Evolutionary conservation across 345 rosid genomes (phyloP).

Genomic region (Bruguiera gymnorhiza): DNA sequence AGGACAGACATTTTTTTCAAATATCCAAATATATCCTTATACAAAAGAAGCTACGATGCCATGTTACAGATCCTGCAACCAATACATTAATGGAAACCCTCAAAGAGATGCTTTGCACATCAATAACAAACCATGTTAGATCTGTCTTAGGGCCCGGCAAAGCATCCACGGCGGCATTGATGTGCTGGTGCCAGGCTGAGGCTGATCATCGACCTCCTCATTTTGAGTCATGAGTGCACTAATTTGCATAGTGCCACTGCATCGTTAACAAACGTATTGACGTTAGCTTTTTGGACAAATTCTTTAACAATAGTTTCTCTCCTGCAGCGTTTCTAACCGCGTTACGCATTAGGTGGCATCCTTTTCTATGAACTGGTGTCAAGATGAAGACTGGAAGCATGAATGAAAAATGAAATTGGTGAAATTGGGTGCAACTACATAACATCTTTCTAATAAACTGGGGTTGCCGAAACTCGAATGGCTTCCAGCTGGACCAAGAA

Average conservation of each 20-base stretch:
- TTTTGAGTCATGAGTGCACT: neutral
- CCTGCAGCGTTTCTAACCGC: no score
- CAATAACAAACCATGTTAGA: neutral
- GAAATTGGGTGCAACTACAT: no score
- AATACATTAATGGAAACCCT: constrained; percentile 1
- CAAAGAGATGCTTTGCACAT: neutral
- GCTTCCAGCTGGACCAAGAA: no score
- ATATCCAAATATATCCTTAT: neutral
- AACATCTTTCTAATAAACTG: no score
- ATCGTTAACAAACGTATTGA: neutral
- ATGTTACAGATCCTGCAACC: neutral
- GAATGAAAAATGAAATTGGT: no score
- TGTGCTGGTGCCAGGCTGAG: constrained; percentile 10
- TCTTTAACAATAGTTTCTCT: no score
- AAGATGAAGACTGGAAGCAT: no score
- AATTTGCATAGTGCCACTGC: constrained; percentile 18
- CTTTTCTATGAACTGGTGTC: no score
- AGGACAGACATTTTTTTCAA: no score
- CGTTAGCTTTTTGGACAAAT: neutral
- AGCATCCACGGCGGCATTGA: constrained; percentile 46
- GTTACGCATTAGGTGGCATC: no score
- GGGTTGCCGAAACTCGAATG: no score
- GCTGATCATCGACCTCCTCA: constrained; percentile 17
- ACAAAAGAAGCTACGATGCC: neutral
- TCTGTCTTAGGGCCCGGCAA: constrained; percentile 15